phyloP scores from a whole-genome alignment of 2,329 filamentous ascomycete species.

The Bipolaris oryzae region DNA sequence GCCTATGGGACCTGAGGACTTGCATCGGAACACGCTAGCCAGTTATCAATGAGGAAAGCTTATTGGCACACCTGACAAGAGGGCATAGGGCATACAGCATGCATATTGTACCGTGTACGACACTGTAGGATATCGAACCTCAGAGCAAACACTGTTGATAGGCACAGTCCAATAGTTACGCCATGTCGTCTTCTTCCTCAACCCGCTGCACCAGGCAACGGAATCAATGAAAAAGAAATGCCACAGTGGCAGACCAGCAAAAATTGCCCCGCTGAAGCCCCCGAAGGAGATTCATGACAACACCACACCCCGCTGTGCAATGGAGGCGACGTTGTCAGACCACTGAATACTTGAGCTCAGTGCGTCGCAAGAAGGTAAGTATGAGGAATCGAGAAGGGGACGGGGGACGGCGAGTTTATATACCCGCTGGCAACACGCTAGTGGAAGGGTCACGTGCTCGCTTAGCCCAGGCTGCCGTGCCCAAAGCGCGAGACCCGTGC shows the following conservation, averaged over 20 bases:
- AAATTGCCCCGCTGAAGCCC: slow-evolving; percentile 40
- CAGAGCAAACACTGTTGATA: too few relatives aligned
- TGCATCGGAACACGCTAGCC: too few relatives aligned
- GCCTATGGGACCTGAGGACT: too few relatives aligned
- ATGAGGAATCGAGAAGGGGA: neutral
- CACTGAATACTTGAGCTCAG: slow-evolving; percentile 35
- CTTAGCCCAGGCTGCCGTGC: neutral
- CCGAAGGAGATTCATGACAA: slow-evolving; percentile 43
- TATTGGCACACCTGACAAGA: too few relatives aligned
- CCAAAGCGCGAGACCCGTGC: neutral
- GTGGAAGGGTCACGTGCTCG: neutral
- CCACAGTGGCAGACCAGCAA: slow-evolving; percentile 27
- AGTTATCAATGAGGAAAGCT: too few relatives aligned
- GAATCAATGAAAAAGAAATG: slow-evolving; percentile 49
- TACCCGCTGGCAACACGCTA: neutral
- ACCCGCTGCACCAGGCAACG: slow-evolving; percentile 33
- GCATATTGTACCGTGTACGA: too few relatives aligned
- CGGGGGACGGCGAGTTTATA: neutral
- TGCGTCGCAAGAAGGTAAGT: slow-evolving; percentile 39
- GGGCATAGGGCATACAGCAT: too few relatives aligned
- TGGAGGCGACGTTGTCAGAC: slow-evolving; percentile 39
- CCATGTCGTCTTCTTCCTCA: slow-evolving; percentile 51
- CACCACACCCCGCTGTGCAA: slow-evolving; percentile 45
- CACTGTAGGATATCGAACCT: too few relatives aligned
- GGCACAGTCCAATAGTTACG: too few relatives aligned